Base-by-base conservation (phyloP, 2,329 filamentous ascomycete genomes). In the Sporothrix sp. region DNA sequence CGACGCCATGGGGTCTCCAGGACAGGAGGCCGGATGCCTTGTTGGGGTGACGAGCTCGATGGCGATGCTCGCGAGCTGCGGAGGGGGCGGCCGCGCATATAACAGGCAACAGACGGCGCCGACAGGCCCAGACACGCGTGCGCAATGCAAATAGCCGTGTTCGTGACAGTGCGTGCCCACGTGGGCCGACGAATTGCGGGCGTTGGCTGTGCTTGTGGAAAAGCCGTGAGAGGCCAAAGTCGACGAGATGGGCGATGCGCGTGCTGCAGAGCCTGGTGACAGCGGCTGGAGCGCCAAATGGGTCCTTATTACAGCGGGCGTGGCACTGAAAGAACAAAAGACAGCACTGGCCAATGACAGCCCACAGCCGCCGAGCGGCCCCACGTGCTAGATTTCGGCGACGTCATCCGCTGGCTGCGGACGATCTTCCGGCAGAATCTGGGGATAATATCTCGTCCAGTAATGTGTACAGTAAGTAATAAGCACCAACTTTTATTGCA, bases 1-100 rank as follows among this genome's bases (percentile, higher is more conserved):
- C 48, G 63, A 60, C 21, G 70, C 67, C 56, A 57, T 57, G n/a
- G 14, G 23, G n/a, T 32, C 38, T 7, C 25, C 36, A 9, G 14
- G 8, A 3, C 35, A 27, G 23, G 13, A 3, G 4, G 7, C 30
- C 14, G 10, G 20, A 16, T 10, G 43, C 6, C 30, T 23, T 45
- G 43, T 16, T 45, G 20, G 20, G 10, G 30, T 8, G 7, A 16
- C 32, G 14, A 35, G 32, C 11, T 11, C 16, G 20, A 33, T 13
- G 21, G 4, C 9, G 21, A 45, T 25, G 43, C 43, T 45, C 28
- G n/a, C 14, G 30, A n/a, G n/a, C n/a, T n/a, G n/a, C n/a, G n/a
- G n/a, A n/a, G n/a, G n/a, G n/a, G n/a, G n/a, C n/a, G n/a, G n/a
- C n/a, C n/a, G n/a, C n/a, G n/a, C n/a, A n/a, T n/a, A n/a, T n/a